Conservation (phyloP, 192 early-diverging fungal species). For the Coemansia sp. region DNA sequence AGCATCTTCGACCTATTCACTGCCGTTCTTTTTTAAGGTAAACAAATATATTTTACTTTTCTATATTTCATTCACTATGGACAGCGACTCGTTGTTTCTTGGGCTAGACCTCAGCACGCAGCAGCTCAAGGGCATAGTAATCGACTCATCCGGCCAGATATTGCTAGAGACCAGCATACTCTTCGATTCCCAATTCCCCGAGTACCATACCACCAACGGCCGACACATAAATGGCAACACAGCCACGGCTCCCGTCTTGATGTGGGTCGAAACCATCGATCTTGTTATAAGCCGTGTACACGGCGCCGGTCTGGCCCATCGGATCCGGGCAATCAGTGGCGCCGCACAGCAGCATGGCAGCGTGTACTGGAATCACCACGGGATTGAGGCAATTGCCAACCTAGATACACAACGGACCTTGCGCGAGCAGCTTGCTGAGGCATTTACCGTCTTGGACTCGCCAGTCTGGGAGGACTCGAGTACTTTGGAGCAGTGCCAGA, state of each 20-base stretch:
- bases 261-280: constrained; percentile 81
- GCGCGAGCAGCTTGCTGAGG: constrained; percentile 57
- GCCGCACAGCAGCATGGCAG: constrained; percentile 87
- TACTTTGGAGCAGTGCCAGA: constrained; percentile 62
- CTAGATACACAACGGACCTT: constrained; percentile 50
- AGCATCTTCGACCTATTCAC: neutral
- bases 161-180: constrained; percentile 57
- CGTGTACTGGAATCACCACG: constrained; percentile 69
- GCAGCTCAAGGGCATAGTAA: constrained; percentile 67
- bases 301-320: constrained; percentile 28
- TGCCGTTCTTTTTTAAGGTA: neutral
- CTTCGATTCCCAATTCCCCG: constrained; percentile 65
- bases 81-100: constrained; percentile 51
- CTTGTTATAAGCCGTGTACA: constrained; percentile 57
- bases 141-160: constrained; percentile 34
- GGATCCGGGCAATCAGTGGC: constrained; percentile 61
- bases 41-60: neutral
- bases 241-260: constrained; percentile 66
- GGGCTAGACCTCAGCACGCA: constrained; percentile 79
- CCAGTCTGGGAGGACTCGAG: constrained; percentile 88
- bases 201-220: constrained; percentile 54
- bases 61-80: constrained; percentile 1
- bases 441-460: constrained; percentile 54
- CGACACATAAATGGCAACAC: constrained; percentile 52
- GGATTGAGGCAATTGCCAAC: constrained; percentile 37